Conservation (phyloP, 768 basidiomycete genomes). For the Collybia mongolica region DNA sequence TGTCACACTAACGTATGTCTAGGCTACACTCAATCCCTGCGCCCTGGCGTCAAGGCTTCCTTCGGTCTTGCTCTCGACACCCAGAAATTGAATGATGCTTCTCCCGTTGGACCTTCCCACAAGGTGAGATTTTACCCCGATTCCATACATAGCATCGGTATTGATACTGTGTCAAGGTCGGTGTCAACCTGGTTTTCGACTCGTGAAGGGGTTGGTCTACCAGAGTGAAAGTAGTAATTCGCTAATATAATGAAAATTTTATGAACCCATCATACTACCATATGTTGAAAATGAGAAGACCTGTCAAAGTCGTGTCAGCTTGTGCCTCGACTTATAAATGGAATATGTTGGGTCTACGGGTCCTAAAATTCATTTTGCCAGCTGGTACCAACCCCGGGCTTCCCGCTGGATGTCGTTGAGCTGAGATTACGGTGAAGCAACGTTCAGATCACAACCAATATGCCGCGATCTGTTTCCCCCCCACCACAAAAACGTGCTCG, state of each 20-base stretch:
- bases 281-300: background rate
- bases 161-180: slow-evolving; percentile 43
- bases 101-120: slow-evolving; percentile 67
- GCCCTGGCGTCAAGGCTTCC: slow-evolving; percentile 88
- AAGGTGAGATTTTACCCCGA: slow-evolving; percentile 44
- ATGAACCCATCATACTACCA: background rate
- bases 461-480: slow-evolving; percentile 25
- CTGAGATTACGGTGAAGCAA: background rate
- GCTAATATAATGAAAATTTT: slow-evolving; percentile 13
- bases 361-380: too few relatives aligned
- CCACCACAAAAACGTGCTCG: slow-evolving; percentile 31
- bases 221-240: slow-evolving; percentile 31
- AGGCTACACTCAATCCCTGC: slow-evolving; percentile 92
- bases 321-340: too few relatives aligned
- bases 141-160: background rate
- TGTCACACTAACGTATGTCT: background rate
- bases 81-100: slow-evolving; percentile 78
- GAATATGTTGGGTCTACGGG: too few relatives aligned
- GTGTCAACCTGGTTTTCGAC: slow-evolving; percentile 75
- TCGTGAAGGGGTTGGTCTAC: slow-evolving; percentile 43
- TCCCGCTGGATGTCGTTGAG: too few relatives aligned
- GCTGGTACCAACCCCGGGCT: too few relatives aligned
- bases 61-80: slow-evolving; percentile 97
- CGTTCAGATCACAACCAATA: background rate
- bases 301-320: too few relatives aligned